Conservation (phyloP, 2,329 filamentous ascomycete species). For the Ciborinia camelliae region DNA sequence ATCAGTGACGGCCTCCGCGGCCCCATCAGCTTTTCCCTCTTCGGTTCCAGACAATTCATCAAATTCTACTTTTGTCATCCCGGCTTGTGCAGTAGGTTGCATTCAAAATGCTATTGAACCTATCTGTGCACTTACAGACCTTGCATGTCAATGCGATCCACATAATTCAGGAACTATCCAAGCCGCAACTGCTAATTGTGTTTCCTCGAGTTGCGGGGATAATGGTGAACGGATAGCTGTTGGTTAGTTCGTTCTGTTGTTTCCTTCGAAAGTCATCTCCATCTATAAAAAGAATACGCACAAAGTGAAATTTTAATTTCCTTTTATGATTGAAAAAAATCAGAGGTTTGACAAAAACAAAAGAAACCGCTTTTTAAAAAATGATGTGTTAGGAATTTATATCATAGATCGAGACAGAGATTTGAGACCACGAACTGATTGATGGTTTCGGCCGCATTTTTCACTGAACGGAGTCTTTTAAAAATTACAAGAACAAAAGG, state of each 20-base stretch:
- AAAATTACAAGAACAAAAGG: not conserved
- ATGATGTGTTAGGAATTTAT: too few relatives aligned
- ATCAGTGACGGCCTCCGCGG: not conserved
- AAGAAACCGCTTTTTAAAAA: too few relatives aligned
- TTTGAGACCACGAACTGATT: too few relatives aligned
- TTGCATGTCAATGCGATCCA: not conserved
- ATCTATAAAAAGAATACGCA: too few relatives aligned
- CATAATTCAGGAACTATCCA: not conserved
- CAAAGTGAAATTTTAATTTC: too few relatives aligned
- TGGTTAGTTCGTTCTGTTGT: not conserved
- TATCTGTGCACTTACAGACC: not conserved
- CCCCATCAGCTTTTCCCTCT: not conserved
- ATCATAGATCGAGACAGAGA: too few relatives aligned
- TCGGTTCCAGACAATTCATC: not conserved
- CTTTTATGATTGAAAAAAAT: too few relatives aligned
- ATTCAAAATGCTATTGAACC: not conserved
- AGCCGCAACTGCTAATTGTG: not conserved
- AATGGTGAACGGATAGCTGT: not conserved
- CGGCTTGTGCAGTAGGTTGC: not conserved
- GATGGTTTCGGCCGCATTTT: not conserved
- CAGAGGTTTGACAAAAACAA: too few relatives aligned
- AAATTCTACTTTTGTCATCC: not conserved
- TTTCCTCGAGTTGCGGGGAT: not conserved
- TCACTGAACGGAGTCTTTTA: not conserved
- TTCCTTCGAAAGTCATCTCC: too few relatives aligned